Conservation (phyloP, 441 rosid genomes). For the Euphorbia neoarborescens region DNA sequence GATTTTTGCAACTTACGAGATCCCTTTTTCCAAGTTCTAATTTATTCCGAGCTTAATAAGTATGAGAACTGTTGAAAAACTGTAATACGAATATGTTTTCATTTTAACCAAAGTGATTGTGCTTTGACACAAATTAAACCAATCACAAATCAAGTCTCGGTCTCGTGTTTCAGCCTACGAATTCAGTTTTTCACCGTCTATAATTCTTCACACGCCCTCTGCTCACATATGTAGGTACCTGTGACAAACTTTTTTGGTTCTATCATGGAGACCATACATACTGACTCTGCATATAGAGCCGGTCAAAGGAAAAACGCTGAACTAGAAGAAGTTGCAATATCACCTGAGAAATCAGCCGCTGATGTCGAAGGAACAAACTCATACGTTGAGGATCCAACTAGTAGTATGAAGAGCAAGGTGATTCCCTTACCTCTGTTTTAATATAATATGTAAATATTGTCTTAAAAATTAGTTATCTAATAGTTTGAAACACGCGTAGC, state of each 20-base stretch:
- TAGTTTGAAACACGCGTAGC: slow-evolving; percentile 22
- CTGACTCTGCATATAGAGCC: slow-evolving; percentile 58
- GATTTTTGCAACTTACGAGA: neutral
- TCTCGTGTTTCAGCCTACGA: neutral
- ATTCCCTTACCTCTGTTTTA: neutral
- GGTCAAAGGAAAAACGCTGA: slow-evolving; percentile 29
- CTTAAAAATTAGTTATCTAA: neutral
- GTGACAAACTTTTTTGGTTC: slow-evolving; percentile 95
- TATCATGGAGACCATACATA: slow-evolving; percentile 86
- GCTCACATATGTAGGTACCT: slow-evolving; percentile 46
- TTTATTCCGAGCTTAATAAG: neutral
- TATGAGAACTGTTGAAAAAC: neutral
- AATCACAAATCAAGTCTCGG: neutral
- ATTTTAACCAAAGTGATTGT: neutral
- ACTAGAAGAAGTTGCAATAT: slow-evolving; percentile 23
- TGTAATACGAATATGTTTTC: neutral
- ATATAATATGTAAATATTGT: neutral
- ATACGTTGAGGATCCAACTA: slow-evolving; percentile 19
- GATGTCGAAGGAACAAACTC: slow-evolving; percentile 19
- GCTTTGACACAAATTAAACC: neutral
- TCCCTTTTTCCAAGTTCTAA: neutral
- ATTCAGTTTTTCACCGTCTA: neutral
- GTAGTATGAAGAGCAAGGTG: slow-evolving; percentile 37
- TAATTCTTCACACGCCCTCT: slow-evolving; percentile 10
- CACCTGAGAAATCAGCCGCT: slow-evolving; percentile 26